A percentile compares a stretch with the other conserved stretches of the same genome.
Conservation (phyloP, 2,329 filamentous ascomycete species). For the Colletotrichum sp. region DNA sequence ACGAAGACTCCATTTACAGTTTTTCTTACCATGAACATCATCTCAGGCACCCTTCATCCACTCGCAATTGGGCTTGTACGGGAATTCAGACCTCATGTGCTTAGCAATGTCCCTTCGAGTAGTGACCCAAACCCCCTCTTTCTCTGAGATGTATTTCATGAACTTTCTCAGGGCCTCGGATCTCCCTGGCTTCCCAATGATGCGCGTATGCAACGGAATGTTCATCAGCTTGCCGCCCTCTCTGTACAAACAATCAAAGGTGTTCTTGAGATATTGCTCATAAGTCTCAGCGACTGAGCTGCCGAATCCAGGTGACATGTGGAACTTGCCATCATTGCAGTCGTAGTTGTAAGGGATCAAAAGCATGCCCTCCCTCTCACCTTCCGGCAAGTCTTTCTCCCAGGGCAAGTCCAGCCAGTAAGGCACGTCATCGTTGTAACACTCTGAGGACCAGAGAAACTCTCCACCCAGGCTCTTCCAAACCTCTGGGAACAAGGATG, state of each 20-base stretch:
- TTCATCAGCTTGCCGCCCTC: constrained; percentile 48
- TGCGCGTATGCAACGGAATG: constrained; percentile 42
- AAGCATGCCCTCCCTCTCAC: constrained; percentile 39
- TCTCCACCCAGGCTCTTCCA: constrained; percentile 29
- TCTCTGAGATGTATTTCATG: constrained; percentile 39
- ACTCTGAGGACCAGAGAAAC: constrained; percentile 31
- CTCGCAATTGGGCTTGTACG: constrained; percentile 19
- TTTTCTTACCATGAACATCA: neutral
- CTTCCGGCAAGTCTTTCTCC: constrained; percentile 28
- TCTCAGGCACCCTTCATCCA: constrained; percentile 13
- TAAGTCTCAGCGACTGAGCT: constrained; percentile 39
- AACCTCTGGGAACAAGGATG: constrained; percentile 27
- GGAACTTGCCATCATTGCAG: constrained; percentile 47
- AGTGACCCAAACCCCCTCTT: constrained; percentile 47
- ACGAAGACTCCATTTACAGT: neutral
- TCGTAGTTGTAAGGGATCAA: constrained; percentile 42
- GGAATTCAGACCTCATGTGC: constrained; percentile 33
- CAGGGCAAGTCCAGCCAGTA: constrained; percentile 31
- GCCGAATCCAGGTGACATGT: constrained; percentile 45
- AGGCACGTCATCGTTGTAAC: constrained; percentile 31
- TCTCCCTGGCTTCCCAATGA: constrained; percentile 42
- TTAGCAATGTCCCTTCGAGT: constrained; percentile 44
- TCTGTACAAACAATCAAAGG: constrained; percentile 42
- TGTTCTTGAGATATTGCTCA: constrained; percentile 43
- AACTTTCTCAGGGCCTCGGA: constrained; percentile 42